A percentile compares a stretch with the other conserved stretches of the same genome.
These are phyloP conservation scores for Medicago arabica DNA, from an alignment of 306 rosid genomes.

Conservation along the genomic window DNA sequence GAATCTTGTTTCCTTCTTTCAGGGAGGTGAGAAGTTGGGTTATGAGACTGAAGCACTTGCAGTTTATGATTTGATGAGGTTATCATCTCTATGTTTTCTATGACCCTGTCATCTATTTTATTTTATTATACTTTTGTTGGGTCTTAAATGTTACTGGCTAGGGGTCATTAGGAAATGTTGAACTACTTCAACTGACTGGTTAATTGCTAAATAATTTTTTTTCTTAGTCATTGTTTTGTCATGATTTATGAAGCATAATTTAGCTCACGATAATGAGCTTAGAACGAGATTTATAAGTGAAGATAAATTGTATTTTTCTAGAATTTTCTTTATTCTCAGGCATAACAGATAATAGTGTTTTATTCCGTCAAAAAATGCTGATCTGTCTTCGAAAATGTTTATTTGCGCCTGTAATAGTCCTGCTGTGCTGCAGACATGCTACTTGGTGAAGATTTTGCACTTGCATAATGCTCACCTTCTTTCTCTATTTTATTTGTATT, in stretches of 20 bases:
- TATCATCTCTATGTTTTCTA: slow-evolving; percentile 43
- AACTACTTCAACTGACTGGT: slow-evolving; percentile 8
- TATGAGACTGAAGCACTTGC: slow-evolving; percentile 97
- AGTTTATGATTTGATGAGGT: slow-evolving; percentile 93
- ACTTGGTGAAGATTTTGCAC: slow-evolving; percentile 13
- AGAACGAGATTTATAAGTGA: not conserved
- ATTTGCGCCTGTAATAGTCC: slow-evolving; percentile 18
- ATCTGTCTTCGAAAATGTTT: not conserved
- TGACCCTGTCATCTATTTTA: slow-evolving; percentile 16
- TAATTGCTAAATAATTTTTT: slow-evolving; percentile 31
- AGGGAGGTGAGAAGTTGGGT: slow-evolving; percentile 98
- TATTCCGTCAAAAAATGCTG: slow-evolving; percentile 2
- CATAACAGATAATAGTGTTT: slow-evolving; percentile 4
- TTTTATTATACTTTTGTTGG: slow-evolving; percentile 17
- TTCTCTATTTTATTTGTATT: not conserved
- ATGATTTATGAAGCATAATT: slow-evolving; percentile 24
- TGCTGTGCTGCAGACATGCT: slow-evolving; percentile 4
- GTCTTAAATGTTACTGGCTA: slow-evolving; percentile 7
- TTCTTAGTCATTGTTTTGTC: slow-evolving; percentile 24
- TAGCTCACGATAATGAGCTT: not conserved
- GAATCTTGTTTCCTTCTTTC: slow-evolving; percentile 53
- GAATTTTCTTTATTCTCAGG: slow-evolving; percentile 28
- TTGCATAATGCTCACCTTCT: slow-evolving; percentile 21
- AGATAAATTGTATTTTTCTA: slow-evolving; percentile 10
- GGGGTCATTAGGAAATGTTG: slow-evolving; percentile 17